These are phyloP conservation scores for Citrus medica DNA, from an alignment of 345 rosid genomes.

Conservation along the genomic window DNA sequence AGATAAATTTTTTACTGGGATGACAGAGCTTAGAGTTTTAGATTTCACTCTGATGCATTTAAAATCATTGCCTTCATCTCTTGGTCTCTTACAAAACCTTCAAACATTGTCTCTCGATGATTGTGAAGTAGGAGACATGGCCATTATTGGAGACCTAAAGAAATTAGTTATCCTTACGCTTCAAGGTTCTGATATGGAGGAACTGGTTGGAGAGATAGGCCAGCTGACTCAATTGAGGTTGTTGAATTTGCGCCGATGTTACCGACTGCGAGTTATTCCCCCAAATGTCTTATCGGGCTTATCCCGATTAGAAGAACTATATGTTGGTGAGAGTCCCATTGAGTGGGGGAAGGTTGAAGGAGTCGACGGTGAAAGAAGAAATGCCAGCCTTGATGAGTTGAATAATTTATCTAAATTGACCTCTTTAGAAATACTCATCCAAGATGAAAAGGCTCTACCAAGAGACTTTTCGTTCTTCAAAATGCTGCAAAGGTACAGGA, in stretches of 20 bases:
- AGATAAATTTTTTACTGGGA: background rate
- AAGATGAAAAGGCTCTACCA: background rate
- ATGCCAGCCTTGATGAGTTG: constrained; percentile 16
- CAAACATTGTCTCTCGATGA: background rate
- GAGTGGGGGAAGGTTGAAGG: constrained; percentile 16
- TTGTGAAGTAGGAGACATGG: background rate
- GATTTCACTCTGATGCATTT: too few relatives aligned
- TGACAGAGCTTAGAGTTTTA: background rate
- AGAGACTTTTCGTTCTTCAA: background rate
- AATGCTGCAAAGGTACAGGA: too few relatives aligned
- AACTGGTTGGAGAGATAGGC: constrained; percentile 15
- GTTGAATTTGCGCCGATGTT: constrained; percentile 4
- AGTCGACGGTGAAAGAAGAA: background rate
- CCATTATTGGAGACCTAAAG: background rate
- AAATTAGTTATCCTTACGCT: background rate
- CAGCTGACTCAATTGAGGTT: constrained; percentile 3
- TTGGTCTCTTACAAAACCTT: background rate
- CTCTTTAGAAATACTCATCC: background rate
- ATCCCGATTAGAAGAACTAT: constrained; percentile 23
- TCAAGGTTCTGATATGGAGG: background rate
- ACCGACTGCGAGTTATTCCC: background rate
- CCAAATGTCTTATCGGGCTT: constrained; percentile 3
- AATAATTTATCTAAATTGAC: constrained; percentile 14
- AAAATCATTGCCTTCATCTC: background rate
- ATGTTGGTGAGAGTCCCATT: background rate